Evolutionary conservation across 345 rosid genomes (phyloP), one percentile per base, ranked within the genome.

Genomic region (Lepidium aucheri): DNA sequence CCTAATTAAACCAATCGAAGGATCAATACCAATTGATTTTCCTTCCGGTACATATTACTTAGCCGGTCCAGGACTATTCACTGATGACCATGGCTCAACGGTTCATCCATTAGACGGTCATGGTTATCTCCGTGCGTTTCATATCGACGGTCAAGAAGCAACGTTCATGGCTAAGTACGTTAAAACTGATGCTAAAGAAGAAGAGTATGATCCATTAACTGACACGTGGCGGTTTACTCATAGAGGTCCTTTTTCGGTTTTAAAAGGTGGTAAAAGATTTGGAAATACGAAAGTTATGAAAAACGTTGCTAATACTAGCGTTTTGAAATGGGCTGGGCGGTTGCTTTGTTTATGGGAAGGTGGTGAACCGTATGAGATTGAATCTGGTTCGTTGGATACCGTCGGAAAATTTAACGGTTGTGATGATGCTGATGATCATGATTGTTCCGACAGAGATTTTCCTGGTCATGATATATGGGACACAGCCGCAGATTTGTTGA

Each of bases 21-120:
- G 96, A 7, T 78, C 81, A 8, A 65, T 92, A 53, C 96, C 93
- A 0, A 1, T 75, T 7, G 83, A 87, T 69, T 89, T 92, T 71
- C 95, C 96, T 9, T 74, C 84, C 3, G 96, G 98, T 26, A 92
- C 93, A 1, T 92, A 92, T 67, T 92, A 87, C 77, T 73, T 92
- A 6, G 60, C 89, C 41, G 96, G 98, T 12, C 98, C 96, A 3
- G 96, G 98, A 7, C 71, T 92, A 5, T 92, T 92, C 63, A 52
- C 81, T 1, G 98, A 92, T 34, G 98, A 92, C 58, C 83, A 92
- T 7, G 98, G 98, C 12, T 92, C 98, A 10, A 82, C 93, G 3
- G 96, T 92, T 53, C 98, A 89, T 67, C 98, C 98, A 2, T 56
- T 92, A 6, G 98, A 92, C 60, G 96, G 96, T 11, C 98, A 92